These are phyloP conservation scores for Conticribra guillardii DNA, from an alignment of 108 stramenopile species.

Conservation along the genomic window DNA sequence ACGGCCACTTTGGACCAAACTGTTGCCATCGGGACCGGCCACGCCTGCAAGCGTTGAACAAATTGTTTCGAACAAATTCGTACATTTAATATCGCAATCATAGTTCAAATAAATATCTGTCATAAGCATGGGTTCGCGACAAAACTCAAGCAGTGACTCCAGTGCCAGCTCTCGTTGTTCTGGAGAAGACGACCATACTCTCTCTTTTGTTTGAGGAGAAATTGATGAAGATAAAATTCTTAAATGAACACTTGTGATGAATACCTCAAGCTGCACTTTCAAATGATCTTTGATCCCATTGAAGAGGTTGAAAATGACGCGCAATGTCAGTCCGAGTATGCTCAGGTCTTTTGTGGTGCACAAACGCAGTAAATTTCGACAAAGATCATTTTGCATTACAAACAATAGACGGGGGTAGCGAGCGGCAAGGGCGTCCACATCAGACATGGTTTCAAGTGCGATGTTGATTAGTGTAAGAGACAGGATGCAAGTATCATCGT, in stretches of 20 bases:
- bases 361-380: conserved; percentile 87
- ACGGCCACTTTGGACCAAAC: not conserved
- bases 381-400: conserved; percentile 91
- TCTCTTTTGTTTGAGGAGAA: conserved; percentile 14
- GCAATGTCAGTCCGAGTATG: conserved; percentile 85
- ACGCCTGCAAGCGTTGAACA: conserved; percentile 68
- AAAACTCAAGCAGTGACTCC: conserved; percentile 93
- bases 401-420: conserved; percentile 38
- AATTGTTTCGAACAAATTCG: conserved; percentile 93
- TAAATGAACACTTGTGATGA: conserved; percentile 90
- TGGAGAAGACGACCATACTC: conserved; percentile 51
- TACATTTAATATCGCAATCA: conserved; percentile 96
- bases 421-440: conserved; percentile 54
- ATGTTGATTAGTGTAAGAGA: conserved; percentile 92
- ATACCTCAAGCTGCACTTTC: conserved; percentile 98
- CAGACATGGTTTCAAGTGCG: conserved; percentile 87
- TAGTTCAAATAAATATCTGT: conserved; percentile 96
- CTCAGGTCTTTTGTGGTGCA: conserved; percentile 85
- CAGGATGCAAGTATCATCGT: conserved; percentile 70
- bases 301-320: conserved; percentile 98
- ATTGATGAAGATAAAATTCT: conserved; percentile 61
- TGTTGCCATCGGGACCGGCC: conserved; percentile 45
- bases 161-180: conserved; percentile 94
- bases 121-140: conserved; percentile 92
- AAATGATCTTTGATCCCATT: conserved; percentile 93